Base-by-base conservation (phyloP, 2,329 filamentous ascomycete genomes). In the Plectosphaerella plurivora region DNA sequence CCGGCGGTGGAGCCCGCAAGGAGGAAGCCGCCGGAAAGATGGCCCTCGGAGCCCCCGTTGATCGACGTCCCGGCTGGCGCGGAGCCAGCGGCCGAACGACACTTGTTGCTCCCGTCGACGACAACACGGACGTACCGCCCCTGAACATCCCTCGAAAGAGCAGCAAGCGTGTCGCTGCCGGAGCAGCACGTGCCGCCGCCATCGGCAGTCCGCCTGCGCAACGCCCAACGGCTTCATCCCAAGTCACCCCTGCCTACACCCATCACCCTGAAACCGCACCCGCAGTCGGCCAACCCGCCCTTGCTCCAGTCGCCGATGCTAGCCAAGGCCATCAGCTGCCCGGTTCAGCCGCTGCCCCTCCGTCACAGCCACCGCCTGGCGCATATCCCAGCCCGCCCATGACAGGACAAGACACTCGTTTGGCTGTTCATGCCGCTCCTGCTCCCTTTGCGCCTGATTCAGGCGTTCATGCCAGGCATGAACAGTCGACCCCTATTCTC, bases 51-150 rank as follows among this genome's bases (percentile, higher is more conserved):
- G 53, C 61, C n/a, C 48, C 37, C 9, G 5, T 44, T 2, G 73
- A 77, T 24, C 72, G 63, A 49, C 73, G 76, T 20, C 82, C 84
- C 5, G 76, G 84, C 53, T 91, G 88, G 88, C 86, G 84, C 60
- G 88, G 88, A 16, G 83, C 84, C 37, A 90, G 84, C 64, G 88
- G 88, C 25, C 81, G 88, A 57, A 77, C 78, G 42, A 74, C 80
- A 36, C 75, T 89, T 52, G 78, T 88, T 35, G 77, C 78, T 45
- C 84, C 87, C 4, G 78, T 89, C 37, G 78, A 74, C 61, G 86
- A 89, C 63, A 81, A 82, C 36, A 72, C 71, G 42, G 70, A 74
- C 53, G 78, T 77, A 14, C 44, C 44, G 20, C 81, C 83, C n/a
- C 68, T 87, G 42, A 77, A 70, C 55, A 72, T 87, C 51, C 77